phyloP scores from a whole-genome alignment of 1,139 yeast species.

The Fermentozyma sake region DNA sequence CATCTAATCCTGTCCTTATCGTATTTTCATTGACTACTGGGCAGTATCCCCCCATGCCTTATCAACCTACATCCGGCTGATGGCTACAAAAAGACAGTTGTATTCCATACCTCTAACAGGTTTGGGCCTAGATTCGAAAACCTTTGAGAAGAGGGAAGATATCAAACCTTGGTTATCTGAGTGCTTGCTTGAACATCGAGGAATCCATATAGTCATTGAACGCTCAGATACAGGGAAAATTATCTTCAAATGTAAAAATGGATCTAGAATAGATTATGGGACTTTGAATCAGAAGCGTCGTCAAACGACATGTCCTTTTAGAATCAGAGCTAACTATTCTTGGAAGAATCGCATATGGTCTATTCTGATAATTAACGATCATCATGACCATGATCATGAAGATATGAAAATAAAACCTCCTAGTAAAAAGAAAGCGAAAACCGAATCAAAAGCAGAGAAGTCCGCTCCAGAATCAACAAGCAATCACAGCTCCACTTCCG shows the following conservation, averaged over 20 bases:
- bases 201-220: conserved; percentile 63
- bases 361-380: conserved; percentile 53
- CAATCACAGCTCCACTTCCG: background rate
- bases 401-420: background rate
- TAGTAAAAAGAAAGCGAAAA: too few relatives aligned
- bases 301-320: conserved; percentile 55
- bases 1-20: too few relatives aligned
- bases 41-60: too few relatives aligned
- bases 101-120: conserved; percentile 8
- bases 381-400: conserved; percentile 35
- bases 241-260: conserved; percentile 59
- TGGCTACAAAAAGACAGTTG: too few relatives aligned
- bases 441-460: too few relatives aligned
- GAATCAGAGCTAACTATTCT: conserved; percentile 65
- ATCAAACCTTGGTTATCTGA: conserved; percentile 69
- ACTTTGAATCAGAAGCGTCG: too few relatives aligned
- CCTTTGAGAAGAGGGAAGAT: conserved; percentile 20
- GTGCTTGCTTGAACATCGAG: conserved; percentile 39
- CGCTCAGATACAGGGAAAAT: conserved; percentile 66
- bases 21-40: too few relatives aligned
- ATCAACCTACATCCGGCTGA: too few relatives aligned
- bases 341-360: conserved; percentile 55
- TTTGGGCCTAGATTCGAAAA: conserved; percentile 10
- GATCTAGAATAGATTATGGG: too few relatives aligned
- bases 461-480: too few relatives aligned